phyloP scores from a whole-genome alignment of 257 asterid species.

The Primulina tabacum region DNA sequence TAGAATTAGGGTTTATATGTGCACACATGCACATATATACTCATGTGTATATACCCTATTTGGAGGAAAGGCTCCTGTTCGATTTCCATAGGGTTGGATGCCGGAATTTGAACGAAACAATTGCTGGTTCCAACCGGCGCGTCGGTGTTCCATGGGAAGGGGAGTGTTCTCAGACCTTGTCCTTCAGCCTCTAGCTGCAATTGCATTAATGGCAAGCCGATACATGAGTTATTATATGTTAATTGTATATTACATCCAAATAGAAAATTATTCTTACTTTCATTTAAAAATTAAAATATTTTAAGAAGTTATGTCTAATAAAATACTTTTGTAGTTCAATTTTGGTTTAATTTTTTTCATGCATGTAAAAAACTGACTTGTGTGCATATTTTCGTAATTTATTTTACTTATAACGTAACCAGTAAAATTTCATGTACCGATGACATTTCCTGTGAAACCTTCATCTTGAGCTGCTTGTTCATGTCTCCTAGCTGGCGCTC shows the following conservation, averaged over 20 bases:
- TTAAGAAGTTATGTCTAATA: background rate
- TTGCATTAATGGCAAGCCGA: background rate
- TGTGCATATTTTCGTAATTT: background rate
- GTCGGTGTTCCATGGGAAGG: constrained; percentile 49
- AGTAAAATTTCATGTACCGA: constrained; percentile 31
- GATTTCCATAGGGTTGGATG: constrained; percentile 50
- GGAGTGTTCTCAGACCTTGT: constrained; percentile 36
- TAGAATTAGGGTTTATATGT: background rate
- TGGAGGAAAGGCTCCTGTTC: constrained; percentile 55
- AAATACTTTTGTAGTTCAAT: background rate
- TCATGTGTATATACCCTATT: constrained; percentile 52
- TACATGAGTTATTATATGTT: too few relatives aligned
- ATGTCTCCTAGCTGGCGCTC: constrained; percentile 86
- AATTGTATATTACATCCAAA: too few relatives aligned
- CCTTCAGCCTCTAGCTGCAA: constrained; percentile 69
- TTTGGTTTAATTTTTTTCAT: background rate
- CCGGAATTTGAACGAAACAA: constrained; percentile 36
- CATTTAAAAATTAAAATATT: background rate
- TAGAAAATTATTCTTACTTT: too few relatives aligned
- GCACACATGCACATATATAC: background rate
- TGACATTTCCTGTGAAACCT: constrained; percentile 72
- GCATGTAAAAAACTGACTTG: background rate
- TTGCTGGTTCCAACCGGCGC: constrained; percentile 37
- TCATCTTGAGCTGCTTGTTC: constrained; percentile 81
- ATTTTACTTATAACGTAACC: background rate